Conservation (phyloP, 306 rosid genomes). For the Lathyrus aphaca region DNA sequence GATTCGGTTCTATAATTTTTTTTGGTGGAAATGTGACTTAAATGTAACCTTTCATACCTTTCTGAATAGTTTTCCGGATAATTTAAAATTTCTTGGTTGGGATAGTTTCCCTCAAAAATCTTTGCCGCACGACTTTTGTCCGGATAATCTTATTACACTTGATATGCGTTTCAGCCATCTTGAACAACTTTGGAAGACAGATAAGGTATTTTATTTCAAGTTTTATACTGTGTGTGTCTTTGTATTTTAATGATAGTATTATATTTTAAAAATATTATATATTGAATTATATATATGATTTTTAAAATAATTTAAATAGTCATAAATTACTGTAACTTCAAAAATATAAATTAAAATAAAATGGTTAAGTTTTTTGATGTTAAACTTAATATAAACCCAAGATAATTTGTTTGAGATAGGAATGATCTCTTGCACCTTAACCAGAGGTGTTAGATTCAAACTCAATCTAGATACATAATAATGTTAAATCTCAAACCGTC, state of each 20-base stretch:
- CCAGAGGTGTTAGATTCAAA: too few relatives aligned
- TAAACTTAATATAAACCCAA: too few relatives aligned
- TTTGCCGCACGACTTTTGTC: neutral
- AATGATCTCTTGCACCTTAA: too few relatives aligned
- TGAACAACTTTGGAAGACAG: slow-evolving; percentile 36
- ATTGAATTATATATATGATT: too few relatives aligned
- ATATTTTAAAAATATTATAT: too few relatives aligned
- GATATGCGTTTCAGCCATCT: slow-evolving; percentile 11
- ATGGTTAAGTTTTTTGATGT: neutral
- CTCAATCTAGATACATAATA: too few relatives aligned
- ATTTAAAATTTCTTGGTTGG: slow-evolving; percentile 34
- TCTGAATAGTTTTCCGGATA: slow-evolving; percentile 10
- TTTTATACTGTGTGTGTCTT: neutral
- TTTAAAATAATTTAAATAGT: neutral
- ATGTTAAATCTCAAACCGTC: too few relatives aligned
- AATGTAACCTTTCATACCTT: neutral
- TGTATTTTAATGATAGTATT: neutral
- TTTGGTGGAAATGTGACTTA: neutral
- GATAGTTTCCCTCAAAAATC: slow-evolving; percentile 20
- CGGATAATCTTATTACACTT: slow-evolving; percentile 26
- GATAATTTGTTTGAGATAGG: too few relatives aligned
- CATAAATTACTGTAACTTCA: too few relatives aligned
- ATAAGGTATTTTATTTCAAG: slow-evolving; percentile 32
- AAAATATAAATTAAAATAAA: neutral
- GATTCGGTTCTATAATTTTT: slow-evolving; percentile 8